phyloP scores from a whole-genome alignment of 2,329 filamentous ascomycete species.

The Microcyclospora pomicola region DNA sequence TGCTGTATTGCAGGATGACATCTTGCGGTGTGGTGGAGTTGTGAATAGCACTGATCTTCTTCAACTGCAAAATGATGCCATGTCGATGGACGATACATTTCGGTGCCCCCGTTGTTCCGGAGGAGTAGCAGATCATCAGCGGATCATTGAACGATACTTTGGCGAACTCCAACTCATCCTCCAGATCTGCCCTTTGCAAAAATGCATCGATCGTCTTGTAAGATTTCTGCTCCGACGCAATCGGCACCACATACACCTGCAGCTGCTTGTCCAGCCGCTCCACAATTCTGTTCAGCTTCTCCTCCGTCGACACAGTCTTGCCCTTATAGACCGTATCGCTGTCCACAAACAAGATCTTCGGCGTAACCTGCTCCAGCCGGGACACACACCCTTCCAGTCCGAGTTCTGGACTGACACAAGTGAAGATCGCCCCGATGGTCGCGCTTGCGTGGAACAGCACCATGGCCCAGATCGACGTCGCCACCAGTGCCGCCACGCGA shows the following conservation, averaged over 20 bases:
- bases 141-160: slow-evolving; percentile 29
- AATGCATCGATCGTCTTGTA: slow-evolving; percentile 21
- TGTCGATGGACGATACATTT: slow-evolving; percentile 35
- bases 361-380: slow-evolving; percentile 27
- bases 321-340: slow-evolving; percentile 28
- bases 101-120: slow-evolving; percentile 31
- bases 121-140: slow-evolving; percentile 31
- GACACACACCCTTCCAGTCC: slow-evolving; percentile 25
- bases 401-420: slow-evolving; percentile 31
- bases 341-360: slow-evolving; percentile 29
- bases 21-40: slow-evolving; percentile 28
- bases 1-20: slow-evolving; percentile 33
- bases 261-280: slow-evolving; percentile 16
- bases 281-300: slow-evolving; percentile 22
- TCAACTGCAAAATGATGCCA: slow-evolving; percentile 30
- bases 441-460: slow-evolving; percentile 29
- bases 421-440: slow-evolving; percentile 31
- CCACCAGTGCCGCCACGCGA: slow-evolving; percentile 28
- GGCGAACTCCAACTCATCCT: slow-evolving; percentile 24
- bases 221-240: slow-evolving; percentile 7
- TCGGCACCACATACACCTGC: slow-evolving; percentile 16
- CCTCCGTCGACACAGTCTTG: slow-evolving; percentile 19
- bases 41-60: slow-evolving; percentile 32
- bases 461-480: slow-evolving; percentile 30
- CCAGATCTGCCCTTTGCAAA: slow-evolving; percentile 16